phyloP scores from a whole-genome alignment of 208 protist genomes.

The Entamoeba dispar region DNA sequence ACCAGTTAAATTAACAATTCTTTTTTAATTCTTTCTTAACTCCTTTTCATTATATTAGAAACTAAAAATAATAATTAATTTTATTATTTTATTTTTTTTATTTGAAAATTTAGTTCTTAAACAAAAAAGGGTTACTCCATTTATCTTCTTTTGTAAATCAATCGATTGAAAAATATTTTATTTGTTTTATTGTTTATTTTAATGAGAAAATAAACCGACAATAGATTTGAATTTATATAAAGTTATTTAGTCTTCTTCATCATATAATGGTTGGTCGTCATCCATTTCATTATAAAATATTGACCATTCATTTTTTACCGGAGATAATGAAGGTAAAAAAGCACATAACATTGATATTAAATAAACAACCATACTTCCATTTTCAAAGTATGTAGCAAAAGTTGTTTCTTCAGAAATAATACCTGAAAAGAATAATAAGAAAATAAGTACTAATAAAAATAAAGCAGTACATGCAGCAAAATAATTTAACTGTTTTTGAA shows the following conservation, averaged over 20 bases:
- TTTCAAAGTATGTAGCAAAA: not conserved
- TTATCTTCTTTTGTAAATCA: too few relatives aligned
- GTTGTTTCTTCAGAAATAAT: not conserved
- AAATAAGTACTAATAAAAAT: not conserved
- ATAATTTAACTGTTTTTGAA: not conserved
- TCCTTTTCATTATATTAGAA: too few relatives aligned
- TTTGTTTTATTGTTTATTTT: too few relatives aligned
- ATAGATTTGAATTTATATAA: too few relatives aligned
- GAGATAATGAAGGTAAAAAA: not conserved
- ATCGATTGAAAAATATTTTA: too few relatives aligned
- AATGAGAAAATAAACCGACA: too few relatives aligned
- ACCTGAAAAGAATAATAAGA: not conserved
- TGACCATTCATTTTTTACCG: not conserved
- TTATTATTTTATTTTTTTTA: too few relatives aligned
- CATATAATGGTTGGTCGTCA: not conserved
- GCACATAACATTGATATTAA: not conserved
- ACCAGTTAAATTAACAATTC: not conserved
- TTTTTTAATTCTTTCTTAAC: not conserved
- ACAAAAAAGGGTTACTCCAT: too few relatives aligned
- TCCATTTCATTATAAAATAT: constrained; percentile 1
- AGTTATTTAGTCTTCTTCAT: not conserved
- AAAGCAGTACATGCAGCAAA: not conserved
- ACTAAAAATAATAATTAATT: too few relatives aligned
- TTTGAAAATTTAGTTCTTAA: too few relatives aligned
- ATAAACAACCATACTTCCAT: not conserved